Base-by-base conservation (phyloP, 495 filamentous ascomycete species). In the Margaritispora aquatica region DNA sequence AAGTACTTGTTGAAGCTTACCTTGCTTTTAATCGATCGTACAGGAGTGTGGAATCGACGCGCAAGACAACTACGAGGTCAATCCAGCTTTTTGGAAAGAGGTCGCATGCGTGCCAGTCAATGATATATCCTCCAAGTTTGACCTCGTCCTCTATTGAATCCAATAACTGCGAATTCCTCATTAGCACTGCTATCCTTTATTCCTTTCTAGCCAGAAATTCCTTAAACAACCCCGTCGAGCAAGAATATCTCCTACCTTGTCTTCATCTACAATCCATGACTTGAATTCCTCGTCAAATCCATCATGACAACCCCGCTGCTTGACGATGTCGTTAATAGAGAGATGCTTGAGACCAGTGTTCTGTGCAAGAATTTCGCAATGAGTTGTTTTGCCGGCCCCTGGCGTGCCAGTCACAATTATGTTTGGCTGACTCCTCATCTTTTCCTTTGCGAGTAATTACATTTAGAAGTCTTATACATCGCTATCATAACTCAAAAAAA, bases 51-150 rank as follows among this genome's bases (percentile, higher is more conserved):
- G 88, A 86, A 54, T 90, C 84, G 54, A 86, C 90, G 15, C 95
- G 80, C 56, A 99, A 71, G 60, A 97, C 95, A 3, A 97, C 88
- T 0, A 97, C 93, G 1, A 99, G 82, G 68, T 99, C 95, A 65
- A 97, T 88, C 89, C 90, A 96, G 67, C 87, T 86, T 69, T 88
- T 84, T 22, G 95, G 93, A 69, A 99, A 97, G 27, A 97, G 74
- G 68, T 99, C 95, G 73, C 93, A 97, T 0, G 90, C 92, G 71
- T 99, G 94, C 94, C 93, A 99, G 73, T 99, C 95, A 63, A 99
- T 89, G 67, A 99, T 83, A 69, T 84, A 88, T 17, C 95, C 95
- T 59, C 95, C 95, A 24, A 81, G 70, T 61, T 85, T 81, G 54
- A 89, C 79, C 57, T 91, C 85, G 51, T 91, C 82, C 73, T 98